Conservation (phyloP, 2,329 filamentous ascomycete genomes). For the Fonsecaea pugnacius region DNA sequence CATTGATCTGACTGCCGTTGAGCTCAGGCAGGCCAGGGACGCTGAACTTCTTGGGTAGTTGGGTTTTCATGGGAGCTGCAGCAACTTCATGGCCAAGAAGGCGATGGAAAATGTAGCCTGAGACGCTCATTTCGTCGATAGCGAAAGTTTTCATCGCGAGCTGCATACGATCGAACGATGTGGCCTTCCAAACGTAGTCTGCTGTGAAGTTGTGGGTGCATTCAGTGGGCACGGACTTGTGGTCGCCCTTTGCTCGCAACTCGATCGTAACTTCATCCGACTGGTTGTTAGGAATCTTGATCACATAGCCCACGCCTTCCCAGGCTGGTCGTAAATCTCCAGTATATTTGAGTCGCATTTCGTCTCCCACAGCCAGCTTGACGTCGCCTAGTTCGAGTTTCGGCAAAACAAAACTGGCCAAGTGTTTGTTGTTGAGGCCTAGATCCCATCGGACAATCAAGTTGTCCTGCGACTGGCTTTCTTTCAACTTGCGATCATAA, state of each 20-base stretch:
- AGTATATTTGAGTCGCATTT: constrained; percentile 97
- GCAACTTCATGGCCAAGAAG: constrained; percentile 94
- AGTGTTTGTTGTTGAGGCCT: constrained; percentile 94
- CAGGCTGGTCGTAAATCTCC: constrained; percentile 89
- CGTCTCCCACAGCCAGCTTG: constrained; percentile 95
- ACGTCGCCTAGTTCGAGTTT: constrained; percentile 98
- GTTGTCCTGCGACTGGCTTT: constrained; percentile 96
- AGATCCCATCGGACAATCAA: constrained; percentile 92
- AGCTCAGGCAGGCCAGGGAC: constrained; percentile 92
- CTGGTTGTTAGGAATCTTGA: constrained; percentile 99
- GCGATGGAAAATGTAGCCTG: constrained; percentile 97
- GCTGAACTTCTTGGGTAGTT: constrained; percentile 94
- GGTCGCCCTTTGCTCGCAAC: constrained; percentile 88
- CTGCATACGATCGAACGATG: constrained; percentile 99
- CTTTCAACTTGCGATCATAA: constrained; percentile 98
- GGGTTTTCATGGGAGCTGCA: constrained; percentile 91
- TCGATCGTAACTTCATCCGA: constrained; percentile 97
- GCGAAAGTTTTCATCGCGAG: constrained; percentile 99
- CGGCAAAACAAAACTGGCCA: constrained; percentile 91
- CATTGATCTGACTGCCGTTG: constrained; percentile 93
- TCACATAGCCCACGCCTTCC: constrained; percentile 98
- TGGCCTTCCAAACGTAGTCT: constrained; percentile 99
- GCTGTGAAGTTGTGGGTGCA: constrained; percentile 98
- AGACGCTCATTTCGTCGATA: constrained; percentile 96
- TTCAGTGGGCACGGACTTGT: constrained; percentile 94